Evolutionary conservation across 2,329 filamentous ascomycete genomes (phyloP), one percentile per base, ranked within the genome.

Genomic region (Sclerotinia subarctica): DNA sequence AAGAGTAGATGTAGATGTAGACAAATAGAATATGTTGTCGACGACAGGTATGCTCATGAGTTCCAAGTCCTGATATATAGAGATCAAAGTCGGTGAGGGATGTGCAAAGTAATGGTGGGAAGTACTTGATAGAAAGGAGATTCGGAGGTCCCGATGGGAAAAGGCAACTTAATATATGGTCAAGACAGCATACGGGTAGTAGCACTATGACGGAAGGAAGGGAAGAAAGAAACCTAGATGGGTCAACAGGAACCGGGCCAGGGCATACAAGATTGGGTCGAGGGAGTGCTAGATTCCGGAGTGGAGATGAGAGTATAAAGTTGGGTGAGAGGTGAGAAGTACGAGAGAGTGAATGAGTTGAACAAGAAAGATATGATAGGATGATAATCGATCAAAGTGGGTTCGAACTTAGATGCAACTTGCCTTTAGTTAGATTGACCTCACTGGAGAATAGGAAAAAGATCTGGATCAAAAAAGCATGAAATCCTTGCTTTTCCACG

Each of bases 351-450:
- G 51, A n/a, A 62, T 13, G 51, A 51, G 46, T 62, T 38, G 59
- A 62, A 62, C 59, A 67, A 62, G 63, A 35, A 26, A 21, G 38
- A 62, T 62, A 38, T 62, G 65, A 67, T 67, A 66, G 65, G 65
- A 13, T 44, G 21, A 62, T 35, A 29, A 19, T 38, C 29, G 58
- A 67, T 54, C 65, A 24, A 62, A 53, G 56, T 67, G 51, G 62
- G n/a, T 64, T 64, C 35, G 32, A 64, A 21, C 47, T 53, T 46
- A 42, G 47, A 44, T 60, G 65, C 65, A 62, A 53, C 44, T 52
- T 67, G 65, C 65, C 65, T 67, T 53, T 21, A 60, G 54, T 62
- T 51, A 38, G 46, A 38, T 62, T 62, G 38, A 46, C 59, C 54
- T 66, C 51, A 47, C 64, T 59, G 53, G 56, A 52, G 56, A 46